phyloP scores from a whole-genome alignment of 2,329 filamentous ascomycete species.

The Fusarium caatingaense region DNA sequence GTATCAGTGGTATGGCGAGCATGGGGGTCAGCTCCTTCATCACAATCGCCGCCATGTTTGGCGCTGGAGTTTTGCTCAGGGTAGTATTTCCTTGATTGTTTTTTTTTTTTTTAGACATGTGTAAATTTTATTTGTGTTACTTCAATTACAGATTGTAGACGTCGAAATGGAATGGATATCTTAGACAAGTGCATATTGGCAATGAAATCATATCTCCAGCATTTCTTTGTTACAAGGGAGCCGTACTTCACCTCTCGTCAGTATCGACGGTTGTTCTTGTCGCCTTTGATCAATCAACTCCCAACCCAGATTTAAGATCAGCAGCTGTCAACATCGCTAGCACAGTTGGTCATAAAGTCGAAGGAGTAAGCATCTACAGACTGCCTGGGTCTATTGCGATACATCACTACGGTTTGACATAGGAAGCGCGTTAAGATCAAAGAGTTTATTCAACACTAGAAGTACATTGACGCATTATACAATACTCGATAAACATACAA shows the following conservation, averaged over 20 bases:
- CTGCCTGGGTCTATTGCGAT: no score
- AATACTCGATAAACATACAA: background rate
- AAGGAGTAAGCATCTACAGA: no score
- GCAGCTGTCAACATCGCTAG: no score
- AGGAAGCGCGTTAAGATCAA: rapidly evolving
- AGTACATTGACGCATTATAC: background rate
- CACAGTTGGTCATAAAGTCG: no score
- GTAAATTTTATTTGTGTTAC: rapidly evolving
- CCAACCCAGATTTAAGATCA: no score
- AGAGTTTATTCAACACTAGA: background rate
- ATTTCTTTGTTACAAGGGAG: no score
- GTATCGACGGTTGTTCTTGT: no score
- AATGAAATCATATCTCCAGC: background rate
- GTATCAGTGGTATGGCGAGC: slow-evolving; percentile 21
- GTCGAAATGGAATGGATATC: rapidly evolving
- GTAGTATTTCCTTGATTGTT: rapidly evolving
- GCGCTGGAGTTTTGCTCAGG: background rate
- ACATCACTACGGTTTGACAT: no score
- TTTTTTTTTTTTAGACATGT: no score
- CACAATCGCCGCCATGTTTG: slow-evolving; percentile 11
- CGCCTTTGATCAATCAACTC: no score
- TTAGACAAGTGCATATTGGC: background rate
- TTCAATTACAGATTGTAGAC: background rate
- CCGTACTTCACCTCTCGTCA: no score
- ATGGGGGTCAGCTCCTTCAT: slow-evolving; percentile 20